phyloP scores from a whole-genome alignment of 176 grass and related monocot species.

The Alloteropsis semialata region DNA sequence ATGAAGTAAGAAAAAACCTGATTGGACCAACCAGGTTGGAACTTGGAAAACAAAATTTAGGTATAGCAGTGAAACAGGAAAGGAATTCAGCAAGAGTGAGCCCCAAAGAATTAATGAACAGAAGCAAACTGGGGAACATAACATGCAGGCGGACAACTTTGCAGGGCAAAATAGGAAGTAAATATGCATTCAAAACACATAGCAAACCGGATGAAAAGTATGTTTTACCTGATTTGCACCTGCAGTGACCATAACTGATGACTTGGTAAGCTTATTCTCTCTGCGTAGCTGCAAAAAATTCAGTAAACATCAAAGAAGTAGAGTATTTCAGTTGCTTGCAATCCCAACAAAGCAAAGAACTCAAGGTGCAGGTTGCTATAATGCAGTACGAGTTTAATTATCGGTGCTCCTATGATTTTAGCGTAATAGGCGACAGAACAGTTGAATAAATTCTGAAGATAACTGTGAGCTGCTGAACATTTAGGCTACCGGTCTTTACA shows the following conservation, averaged over 20 bases:
- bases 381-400: neutral
- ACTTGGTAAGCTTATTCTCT: conserved; percentile 89
- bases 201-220: conserved; percentile 13
- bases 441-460: neutral
- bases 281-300: conserved; percentile 52
- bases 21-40: conserved; percentile 7
- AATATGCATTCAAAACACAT: neutral
- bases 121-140: neutral
- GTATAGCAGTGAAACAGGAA: neutral
- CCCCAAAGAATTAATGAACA: neutral
- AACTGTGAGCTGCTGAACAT: neutral
- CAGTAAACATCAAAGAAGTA: conserved; percentile 25
- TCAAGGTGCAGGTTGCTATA: neutral
- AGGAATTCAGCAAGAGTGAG: neutral
- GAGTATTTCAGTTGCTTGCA: neutral
- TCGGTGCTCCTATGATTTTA: neutral
- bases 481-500: neutral
- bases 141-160: neutral
- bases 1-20: conserved; percentile 28
- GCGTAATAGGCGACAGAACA: neutral
- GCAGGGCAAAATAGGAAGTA: neutral
- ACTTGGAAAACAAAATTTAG: conserved; percentile 7
- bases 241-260: conserved; percentile 92
- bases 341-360: neutral
- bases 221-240: conserved; percentile 89